Percentiles rank a stretch among this genome's conserved stretches.
Evolutionary conservation across 2,329 filamentous ascomycete species (phyloP).

Genomic region (Ophiocordyceps camponoti-leonardi): DNA sequence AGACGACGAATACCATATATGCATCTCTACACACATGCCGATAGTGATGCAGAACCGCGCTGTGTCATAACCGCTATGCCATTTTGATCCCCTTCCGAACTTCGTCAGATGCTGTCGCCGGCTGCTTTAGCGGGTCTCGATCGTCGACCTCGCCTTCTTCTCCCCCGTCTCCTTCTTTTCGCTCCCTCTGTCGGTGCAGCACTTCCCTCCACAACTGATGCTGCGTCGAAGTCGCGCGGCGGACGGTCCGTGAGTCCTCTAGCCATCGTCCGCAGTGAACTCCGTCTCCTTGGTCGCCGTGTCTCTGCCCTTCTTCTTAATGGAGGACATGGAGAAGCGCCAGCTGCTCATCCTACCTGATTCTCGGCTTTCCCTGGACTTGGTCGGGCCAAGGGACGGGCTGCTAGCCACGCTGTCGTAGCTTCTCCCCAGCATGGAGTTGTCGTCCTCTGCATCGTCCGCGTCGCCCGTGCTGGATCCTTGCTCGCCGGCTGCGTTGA

Average conservation of each 20-base stretch:
- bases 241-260: not conserved
- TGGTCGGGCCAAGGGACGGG: constrained; percentile 34
- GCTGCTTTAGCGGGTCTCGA: not conserved
- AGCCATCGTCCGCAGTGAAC: constrained; percentile 13
- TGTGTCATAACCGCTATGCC: not conserved
- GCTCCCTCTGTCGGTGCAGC: not conserved
- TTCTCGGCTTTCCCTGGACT: constrained; percentile 27
- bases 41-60: not conserved
- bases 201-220: not conserved
- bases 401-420: constrained; percentile 39
- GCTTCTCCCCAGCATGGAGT: constrained; percentile 26
- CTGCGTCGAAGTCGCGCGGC: not conserved
- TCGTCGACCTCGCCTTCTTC: not conserved
- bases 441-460: constrained; percentile 33
- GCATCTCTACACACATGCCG: no score
- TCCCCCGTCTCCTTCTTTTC: not conserved
- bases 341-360: constrained; percentile 29
- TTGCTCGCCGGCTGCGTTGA: constrained; percentile 34
- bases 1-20: no score
- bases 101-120: not conserved
- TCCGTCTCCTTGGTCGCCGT: constrained; percentile 26
- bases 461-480: constrained; percentile 40
- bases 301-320: constrained; percentile 42
- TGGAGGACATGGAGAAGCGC: constrained; percentile 41
- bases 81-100: not conserved